phyloP scores from a whole-genome alignment of 305 asterid species.

The Fraxinus ornus region DNA sequence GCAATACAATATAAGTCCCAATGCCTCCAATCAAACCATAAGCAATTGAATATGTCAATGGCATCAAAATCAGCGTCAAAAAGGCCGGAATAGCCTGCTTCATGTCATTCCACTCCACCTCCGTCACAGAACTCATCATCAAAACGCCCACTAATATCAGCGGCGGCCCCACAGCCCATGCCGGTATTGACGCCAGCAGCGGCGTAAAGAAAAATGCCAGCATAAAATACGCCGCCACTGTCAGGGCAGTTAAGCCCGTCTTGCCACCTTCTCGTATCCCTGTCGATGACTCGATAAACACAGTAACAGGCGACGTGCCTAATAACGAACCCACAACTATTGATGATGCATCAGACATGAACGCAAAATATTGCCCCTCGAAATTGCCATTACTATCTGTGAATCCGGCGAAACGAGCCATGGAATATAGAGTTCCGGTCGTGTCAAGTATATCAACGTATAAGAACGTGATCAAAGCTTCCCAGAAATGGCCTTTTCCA shows the following conservation, averaged over 20 bases:
- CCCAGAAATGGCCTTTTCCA: slow-evolving; percentile 77
- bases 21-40: slow-evolving; percentile 94
- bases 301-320: slow-evolving; percentile 94
- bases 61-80: slow-evolving; percentile 75
- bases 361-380: slow-evolving; percentile 90
- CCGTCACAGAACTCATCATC: slow-evolving; percentile 94
- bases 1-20: slow-evolving; percentile 66
- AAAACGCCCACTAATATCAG: slow-evolving; percentile 79
- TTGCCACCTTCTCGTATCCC: slow-evolving; percentile 94
- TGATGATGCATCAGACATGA: slow-evolving; percentile 87
- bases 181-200: slow-evolving; percentile 81
- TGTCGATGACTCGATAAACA: slow-evolving; percentile 83
- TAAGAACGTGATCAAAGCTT: slow-evolving; percentile 66
- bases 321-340: slow-evolving; percentile 75
- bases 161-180: slow-evolving; percentile 99
- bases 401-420: slow-evolving; percentile 93
- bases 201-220: slow-evolving; percentile 89
- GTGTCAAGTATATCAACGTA: slow-evolving; percentile 89
- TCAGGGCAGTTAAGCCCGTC: slow-evolving; percentile 85
- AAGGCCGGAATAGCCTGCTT: slow-evolving; percentile 96
- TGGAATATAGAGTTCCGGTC: slow-evolving; percentile 82
- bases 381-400: slow-evolving; percentile 61
- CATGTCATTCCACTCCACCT: slow-evolving; percentile 92
- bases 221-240: slow-evolving; percentile 77
- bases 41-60: slow-evolving; percentile 86